Evolutionary conservation across 495 filamentous ascomycete genomes (phyloP).

Genomic region (Aspergillus leporis): DNA sequence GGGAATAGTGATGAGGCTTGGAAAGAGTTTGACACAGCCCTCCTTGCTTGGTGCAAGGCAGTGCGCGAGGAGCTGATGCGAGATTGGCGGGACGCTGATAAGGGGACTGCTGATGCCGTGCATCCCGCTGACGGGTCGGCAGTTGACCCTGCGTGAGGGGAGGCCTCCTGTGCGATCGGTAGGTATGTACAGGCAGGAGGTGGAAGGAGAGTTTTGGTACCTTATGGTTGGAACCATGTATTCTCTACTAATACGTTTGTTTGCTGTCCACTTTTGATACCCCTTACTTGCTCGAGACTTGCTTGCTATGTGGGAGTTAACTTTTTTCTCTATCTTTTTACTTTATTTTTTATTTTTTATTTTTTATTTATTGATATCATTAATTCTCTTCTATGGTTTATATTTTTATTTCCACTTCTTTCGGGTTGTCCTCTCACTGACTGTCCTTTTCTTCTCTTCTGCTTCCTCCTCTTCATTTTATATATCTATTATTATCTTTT

Average conservation of each 20-base stretch:
- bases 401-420: slow-evolving; percentile 5
- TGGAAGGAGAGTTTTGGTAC: slow-evolving; percentile 1
- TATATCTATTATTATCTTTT: not conserved
- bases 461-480: not conserved
- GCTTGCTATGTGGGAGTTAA: not conserved
- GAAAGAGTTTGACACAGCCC: slow-evolving; percentile 75
- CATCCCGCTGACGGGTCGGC: slow-evolving; percentile 14
- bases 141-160: slow-evolving; percentile 9
- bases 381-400: not conserved
- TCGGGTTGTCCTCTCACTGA: not conserved
- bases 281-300: slow-evolving; percentile 21
- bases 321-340: not conserved
- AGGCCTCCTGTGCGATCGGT: not conserved
- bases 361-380: not conserved
- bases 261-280: slow-evolving; percentile 30
- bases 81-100: slow-evolving; percentile 50
- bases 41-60: slow-evolving; percentile 74
- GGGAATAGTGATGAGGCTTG: slow-evolving; percentile 64
- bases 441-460: not conserved
- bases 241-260: slow-evolving; percentile 20
- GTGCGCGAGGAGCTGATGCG: slow-evolving; percentile 74
- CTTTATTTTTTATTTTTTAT: not conserved
- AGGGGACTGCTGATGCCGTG: slow-evolving; percentile 16
- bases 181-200: not conserved
- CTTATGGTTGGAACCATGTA: slow-evolving; percentile 26